Base-by-base conservation (phyloP, 441 rosid species). In the Macaranga tanarius region DNA sequence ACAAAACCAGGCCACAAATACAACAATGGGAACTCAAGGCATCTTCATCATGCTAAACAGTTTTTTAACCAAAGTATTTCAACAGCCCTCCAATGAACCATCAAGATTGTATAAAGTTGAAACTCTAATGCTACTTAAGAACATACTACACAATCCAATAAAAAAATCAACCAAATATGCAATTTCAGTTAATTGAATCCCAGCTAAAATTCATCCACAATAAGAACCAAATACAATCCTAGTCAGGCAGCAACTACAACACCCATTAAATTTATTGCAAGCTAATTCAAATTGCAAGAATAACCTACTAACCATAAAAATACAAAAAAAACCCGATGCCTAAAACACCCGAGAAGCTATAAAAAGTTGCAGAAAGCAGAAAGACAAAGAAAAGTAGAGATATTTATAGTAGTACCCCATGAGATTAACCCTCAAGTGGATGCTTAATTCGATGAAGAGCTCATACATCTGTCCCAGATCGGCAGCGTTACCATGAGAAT, bases 401-500 rank as follows among this genome's bases (percentile, higher is more conserved):
- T 52, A 48, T 55, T 23, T 10, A 69, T 34, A 47, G 52, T 88
- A 10, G 22, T 55, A 95, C 98, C 99, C 98, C 93, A 95, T 86
- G 74, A 95, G 90, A 86, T 95, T 95, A 80, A 95, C 99, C 67
- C 89, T 79, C 70, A 95, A 82, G 82, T 89, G 97, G 82, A 92
- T 92, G 84, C 98, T 95, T 73, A 92, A 76, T 81, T 95, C 96
- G 76, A 91, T 79, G 91, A 92, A 92, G 74, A 95, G 97, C 92
- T 95, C 99, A 83, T 91, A 92, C 96, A 95, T 91, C 95, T 95
- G 98, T 0, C 99, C 97, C 84, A 92, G 93, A 95, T 92, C 98
- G 91, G 98, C 96, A 40, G 98, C 99, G 90, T 92, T 95, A 2
- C 99, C 99, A 72, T 92, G 99, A 25, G 98, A 95, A 84, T 92